Evolutionary conservation across 2,329 filamentous ascomycete species (phyloP).

Genomic region (Laburnicola sp.): DNA sequence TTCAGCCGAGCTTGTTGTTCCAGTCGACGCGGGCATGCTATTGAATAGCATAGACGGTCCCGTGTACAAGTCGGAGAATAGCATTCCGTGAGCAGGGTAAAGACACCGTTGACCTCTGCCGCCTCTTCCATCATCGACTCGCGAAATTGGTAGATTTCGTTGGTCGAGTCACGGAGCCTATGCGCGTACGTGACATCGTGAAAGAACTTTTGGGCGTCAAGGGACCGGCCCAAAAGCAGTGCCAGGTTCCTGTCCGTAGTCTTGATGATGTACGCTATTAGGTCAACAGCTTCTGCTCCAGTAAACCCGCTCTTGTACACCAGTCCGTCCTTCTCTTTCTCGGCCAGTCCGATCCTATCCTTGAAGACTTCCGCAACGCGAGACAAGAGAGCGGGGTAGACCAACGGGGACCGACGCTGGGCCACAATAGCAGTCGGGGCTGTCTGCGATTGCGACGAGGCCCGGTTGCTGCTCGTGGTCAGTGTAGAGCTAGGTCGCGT

Average conservation of each 20-base stretch:
- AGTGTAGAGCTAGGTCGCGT: constrained; percentile 43
- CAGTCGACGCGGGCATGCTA: constrained; percentile 88
- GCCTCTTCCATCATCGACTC: constrained; percentile 88
- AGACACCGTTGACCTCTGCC: constrained; percentile 89
- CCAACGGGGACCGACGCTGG: constrained; percentile 73
- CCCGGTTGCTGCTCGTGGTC: constrained; percentile 42
- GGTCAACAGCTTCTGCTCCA: constrained; percentile 90
- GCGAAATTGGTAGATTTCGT: constrained; percentile 95
- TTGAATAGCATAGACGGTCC: constrained; percentile 96
- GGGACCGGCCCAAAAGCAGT: constrained; percentile 81
- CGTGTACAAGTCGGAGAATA: constrained; percentile 97
- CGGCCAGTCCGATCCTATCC: constrained; percentile 80
- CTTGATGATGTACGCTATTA: constrained; percentile 94
- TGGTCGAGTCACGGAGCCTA: constrained; percentile 86
- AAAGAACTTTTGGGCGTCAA: constrained; percentile 98
- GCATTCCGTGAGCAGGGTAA: constrained; percentile 93
- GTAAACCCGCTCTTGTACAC: constrained; percentile 98
- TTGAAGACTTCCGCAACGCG: constrained; percentile 90
- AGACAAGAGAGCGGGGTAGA: constrained; percentile 93
- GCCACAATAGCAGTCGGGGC: constrained; percentile 52
- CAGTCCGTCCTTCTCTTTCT: constrained; percentile 93
- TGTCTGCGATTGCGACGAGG: constrained; percentile 48
- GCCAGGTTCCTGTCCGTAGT: constrained; percentile 95
- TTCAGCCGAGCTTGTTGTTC: constrained; percentile 96
- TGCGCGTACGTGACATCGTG: constrained; percentile 99